Conservation (phyloP, 1,139 yeast species). For the Suhomyces maxii region DNA sequence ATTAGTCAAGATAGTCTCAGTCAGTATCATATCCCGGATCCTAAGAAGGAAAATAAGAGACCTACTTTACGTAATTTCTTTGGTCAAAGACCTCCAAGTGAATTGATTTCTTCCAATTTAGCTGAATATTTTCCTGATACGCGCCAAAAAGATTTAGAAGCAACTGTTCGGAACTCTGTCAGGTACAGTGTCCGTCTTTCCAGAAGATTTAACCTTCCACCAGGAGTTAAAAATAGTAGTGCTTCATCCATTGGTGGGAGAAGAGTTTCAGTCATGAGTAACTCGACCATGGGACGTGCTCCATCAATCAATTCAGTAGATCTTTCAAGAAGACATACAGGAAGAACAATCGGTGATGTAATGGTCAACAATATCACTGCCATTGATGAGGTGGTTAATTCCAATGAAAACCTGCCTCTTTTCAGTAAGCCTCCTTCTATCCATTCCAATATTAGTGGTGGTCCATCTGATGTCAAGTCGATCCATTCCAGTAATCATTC, state of each 20-base stretch:
- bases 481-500: constrained; percentile 3
- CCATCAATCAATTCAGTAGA: constrained; percentile 27
- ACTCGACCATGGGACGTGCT: constrained; percentile 21
- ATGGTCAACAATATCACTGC: constrained; percentile 59
- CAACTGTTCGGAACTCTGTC: constrained; percentile 82
- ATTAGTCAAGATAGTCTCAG: constrained; percentile 19
- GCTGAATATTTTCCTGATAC: constrained; percentile 93
- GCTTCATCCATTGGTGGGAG: constrained; percentile 22
- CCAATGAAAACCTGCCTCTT: constrained; percentile 7
- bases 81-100: constrained; percentile 93
- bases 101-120: constrained; percentile 83
- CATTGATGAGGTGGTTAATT: constrained; percentile 54
- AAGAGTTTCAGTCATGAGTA: constrained; percentile 26
- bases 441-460: constrained; percentile 17
- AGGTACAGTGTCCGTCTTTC: constrained; percentile 69
- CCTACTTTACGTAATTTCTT: constrained; percentile 55
- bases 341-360: constrained; percentile 66
- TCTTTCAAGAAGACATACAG: constrained; percentile 16
- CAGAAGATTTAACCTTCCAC: constrained; percentile 33
- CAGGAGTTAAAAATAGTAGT: constrained; percentile 19
- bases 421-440: constrained; percentile 18
- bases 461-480: constrained; percentile 6
- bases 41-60: constrained; percentile 15
- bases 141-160: constrained; percentile 67
- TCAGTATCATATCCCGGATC: constrained; percentile 29